Percentiles rank a stretch among this genome's conserved stretches.
Conservation (phyloP, 352 stramenopile species). For the Pythium vanterpoolii region DNA sequence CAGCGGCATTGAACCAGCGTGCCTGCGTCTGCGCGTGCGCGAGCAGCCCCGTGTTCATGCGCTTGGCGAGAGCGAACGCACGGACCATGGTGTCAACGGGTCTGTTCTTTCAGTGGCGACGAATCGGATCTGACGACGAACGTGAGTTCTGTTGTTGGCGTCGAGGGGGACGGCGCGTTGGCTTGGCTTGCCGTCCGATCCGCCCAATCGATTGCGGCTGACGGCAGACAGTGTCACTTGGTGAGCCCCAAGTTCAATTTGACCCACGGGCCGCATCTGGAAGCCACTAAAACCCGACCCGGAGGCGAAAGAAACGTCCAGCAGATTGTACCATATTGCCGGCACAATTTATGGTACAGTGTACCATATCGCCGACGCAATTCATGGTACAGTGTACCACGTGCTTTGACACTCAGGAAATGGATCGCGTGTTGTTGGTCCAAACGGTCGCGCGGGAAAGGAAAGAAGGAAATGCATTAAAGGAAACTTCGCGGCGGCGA, state of each 20-base stretch:
- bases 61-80: constrained; percentile 15
- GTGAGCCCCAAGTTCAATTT: constrained; percentile 17
- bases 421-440: background rate
- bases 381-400: constrained; percentile 16
- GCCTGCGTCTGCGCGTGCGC: constrained; percentile 24
- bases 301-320: background rate
- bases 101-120: constrained; percentile 11
- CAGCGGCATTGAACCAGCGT: constrained; percentile 42
- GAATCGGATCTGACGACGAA: constrained; percentile 8
- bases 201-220: background rate
- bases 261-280: constrained; percentile 7
- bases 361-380: background rate
- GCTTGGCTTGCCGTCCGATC: constrained; percentile 1
- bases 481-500: background rate
- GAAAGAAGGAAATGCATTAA: constrained; percentile 11
- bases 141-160: background rate
- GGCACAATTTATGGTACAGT: constrained; percentile 8
- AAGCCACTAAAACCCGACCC: background rate
- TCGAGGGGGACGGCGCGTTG: background rate
- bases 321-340: background rate
- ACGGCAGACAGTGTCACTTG: constrained; percentile 1
- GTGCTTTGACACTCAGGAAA: background rate
- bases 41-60: constrained; percentile 9
- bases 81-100: constrained; percentile 9
- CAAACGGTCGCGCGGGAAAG: constrained; percentile 12